Evolutionary conservation across 768 basidiomycete species (phyloP), one percentile per base, ranked within the genome.

Genomic region (Chalciporus piperatus): DNA sequence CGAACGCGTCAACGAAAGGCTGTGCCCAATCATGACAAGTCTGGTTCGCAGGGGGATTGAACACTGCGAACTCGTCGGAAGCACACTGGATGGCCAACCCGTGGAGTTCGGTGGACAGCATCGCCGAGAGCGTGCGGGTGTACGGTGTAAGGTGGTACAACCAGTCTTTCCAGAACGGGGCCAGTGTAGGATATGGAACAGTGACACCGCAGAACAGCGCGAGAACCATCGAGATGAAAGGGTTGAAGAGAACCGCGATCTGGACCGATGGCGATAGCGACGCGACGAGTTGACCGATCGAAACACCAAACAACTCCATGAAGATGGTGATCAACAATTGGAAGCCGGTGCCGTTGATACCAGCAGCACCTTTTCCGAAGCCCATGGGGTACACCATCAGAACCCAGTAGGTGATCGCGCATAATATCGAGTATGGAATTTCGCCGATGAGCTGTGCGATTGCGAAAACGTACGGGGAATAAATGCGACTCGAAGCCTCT

Each of bases 391-490:
- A 89, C 3, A 87, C 80, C 84, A 85, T 84, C 19, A 87, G 66
- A 20, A 76, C 76, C 87, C 85, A 95, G 70, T 92, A 94, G 0
- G 84, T 75, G 45, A 82, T 61, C 11, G 79, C 85, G 57, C 89
- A 92, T 13, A 89, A 61, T 28, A 87, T 63, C 43, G 79, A 84
- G 67, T 85, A 88, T 0, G 91, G 92, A 49, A 89, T 77, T 68
- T 96, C 92, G 39, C 90, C 85, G 13, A 89, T 64, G 22, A 94
- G 74, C 63, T 94, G 92, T 3, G 85, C 83, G 30, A 90, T 77
- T 27, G 91, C 87, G 64, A 95, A 95, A 19, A 92, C 89, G 51
- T 84, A 84, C 0, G 89, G 85, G 0, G 85, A 88, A 69, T 94
- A 94, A 62, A 94, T 93, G 53, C 87, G 81, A 70, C 87, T 89